Percentiles rank a stretch among this genome's conserved stretches.
Conservation (phyloP, 2,329 filamentous ascomycete species). For the Cladosporium sphaerospermum region DNA sequence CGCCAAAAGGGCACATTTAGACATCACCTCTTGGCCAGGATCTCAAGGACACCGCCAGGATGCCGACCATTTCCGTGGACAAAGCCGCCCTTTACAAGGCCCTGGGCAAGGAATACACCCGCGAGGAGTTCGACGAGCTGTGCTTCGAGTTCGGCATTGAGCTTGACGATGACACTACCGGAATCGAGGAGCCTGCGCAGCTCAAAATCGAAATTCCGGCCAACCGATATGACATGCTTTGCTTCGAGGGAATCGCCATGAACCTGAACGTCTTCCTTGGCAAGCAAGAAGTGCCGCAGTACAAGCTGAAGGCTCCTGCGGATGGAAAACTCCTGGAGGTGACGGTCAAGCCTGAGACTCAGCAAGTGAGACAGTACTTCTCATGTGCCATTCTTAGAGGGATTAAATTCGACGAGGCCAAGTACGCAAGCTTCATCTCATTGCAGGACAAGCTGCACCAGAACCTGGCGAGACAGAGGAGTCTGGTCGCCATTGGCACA, state of each 20-base stretch:
- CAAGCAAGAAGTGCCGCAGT: constrained; percentile 69
- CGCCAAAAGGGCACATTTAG: background rate
- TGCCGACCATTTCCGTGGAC: constrained; percentile 96
- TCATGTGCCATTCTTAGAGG: constrained; percentile 84
- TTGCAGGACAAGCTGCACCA: constrained; percentile 97
- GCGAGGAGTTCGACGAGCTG: constrained; percentile 90
- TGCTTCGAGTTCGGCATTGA: constrained; percentile 99
- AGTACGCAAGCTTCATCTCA: constrained; percentile 95
- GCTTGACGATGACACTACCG: constrained; percentile 88
- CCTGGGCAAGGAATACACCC: constrained; percentile 84
- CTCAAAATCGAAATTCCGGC: constrained; percentile 97
- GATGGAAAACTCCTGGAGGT: constrained; percentile 72
- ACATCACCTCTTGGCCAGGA: background rate
- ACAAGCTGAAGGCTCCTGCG: constrained; percentile 65
- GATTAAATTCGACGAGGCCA: constrained; percentile 82
- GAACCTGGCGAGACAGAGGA: constrained; percentile 87
- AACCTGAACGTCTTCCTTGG: constrained; percentile 94
- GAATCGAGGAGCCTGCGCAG: constrained; percentile 79
- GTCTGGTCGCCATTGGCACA: constrained; percentile 92
- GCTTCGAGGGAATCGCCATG: constrained; percentile 91
- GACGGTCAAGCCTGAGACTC: constrained; percentile 61
- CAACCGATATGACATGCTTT: constrained; percentile 87
- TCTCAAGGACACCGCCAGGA: constrained; percentile 40
- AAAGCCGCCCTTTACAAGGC: constrained; percentile 94
- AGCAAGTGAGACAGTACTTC: constrained; percentile 76